phyloP scores from a whole-genome alignment of 1,139 yeast genomes.

The Hyphopichia wangnamkhiaoensis region DNA sequence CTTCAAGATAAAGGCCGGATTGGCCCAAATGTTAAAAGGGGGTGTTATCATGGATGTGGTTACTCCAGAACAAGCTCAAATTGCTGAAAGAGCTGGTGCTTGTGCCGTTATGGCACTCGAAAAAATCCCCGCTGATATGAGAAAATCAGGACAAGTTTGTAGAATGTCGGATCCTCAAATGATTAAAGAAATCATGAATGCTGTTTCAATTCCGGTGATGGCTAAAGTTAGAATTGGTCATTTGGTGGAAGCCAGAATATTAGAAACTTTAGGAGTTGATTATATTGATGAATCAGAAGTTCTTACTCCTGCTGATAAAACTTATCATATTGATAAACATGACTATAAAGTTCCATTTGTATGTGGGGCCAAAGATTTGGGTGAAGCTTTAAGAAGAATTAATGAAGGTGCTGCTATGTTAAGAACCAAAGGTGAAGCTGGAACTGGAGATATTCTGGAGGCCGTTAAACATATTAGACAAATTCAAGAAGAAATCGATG shows the following conservation, averaged over 20 bases:
- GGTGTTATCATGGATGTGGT: slow-evolving; percentile 59
- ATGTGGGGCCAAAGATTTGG: slow-evolving; percentile 83
- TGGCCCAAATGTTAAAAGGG: slow-evolving; percentile 88
- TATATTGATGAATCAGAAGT: slow-evolving; percentile 87
- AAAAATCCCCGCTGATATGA: slow-evolving; percentile 84
- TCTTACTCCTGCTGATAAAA: slow-evolving; percentile 77
- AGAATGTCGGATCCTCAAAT: slow-evolving; percentile 86
- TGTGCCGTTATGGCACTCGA: slow-evolving; percentile 92
- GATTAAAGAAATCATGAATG: slow-evolving; percentile 74
- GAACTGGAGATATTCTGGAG: slow-evolving; percentile 85
- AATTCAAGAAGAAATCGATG: slow-evolving; percentile 57
- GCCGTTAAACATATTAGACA: slow-evolving; percentile 77
- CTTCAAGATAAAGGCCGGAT: slow-evolving; percentile 72
- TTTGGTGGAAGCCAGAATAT: slow-evolving; percentile 78
- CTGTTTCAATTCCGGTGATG: slow-evolving; percentile 79
- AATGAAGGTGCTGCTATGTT: slow-evolving; percentile 89
- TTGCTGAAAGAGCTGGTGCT: slow-evolving; percentile 86
- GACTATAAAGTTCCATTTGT: slow-evolving; percentile 77
- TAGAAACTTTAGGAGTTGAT: slow-evolving; percentile 73
- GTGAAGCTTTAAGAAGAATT: slow-evolving; percentile 82
- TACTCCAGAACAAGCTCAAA: slow-evolving; percentile 48
- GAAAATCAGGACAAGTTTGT: slow-evolving; percentile 81
- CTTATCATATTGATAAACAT: slow-evolving; percentile 62
- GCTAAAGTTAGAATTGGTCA: slow-evolving; percentile 89
- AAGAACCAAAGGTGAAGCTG: slow-evolving; percentile 88